A percentile compares a stretch with the other conserved stretches of the same genome.
Conservation (phyloP, 208 protist genomes). For the Crithidia mellificae region DNA sequence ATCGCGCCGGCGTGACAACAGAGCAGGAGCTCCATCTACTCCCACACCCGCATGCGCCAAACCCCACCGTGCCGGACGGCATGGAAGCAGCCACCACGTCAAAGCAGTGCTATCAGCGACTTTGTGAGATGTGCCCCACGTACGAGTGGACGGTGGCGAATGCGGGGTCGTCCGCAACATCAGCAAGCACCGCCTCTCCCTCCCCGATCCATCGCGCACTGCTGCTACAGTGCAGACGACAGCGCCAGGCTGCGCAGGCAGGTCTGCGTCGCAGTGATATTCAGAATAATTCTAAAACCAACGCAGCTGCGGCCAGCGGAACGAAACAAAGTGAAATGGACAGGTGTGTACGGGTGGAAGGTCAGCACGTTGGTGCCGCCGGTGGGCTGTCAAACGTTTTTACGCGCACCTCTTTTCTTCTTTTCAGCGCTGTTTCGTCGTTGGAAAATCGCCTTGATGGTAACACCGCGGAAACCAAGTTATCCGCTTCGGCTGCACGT, state of each 20-base stretch:
- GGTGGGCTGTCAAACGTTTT: neutral
- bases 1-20: no score
- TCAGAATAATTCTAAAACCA: neutral
- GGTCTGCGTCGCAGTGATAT: neutral
- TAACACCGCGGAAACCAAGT: no score
- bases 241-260: conserved; percentile 14
- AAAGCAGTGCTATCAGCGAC: conserved; percentile 5
- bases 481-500: neutral
- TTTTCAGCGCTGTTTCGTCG: neutral
- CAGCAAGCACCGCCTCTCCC: neutral
- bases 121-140: conserved; percentile 15
- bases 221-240: conserved; percentile 24
- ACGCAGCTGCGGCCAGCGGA: neutral
- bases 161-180: neutral
- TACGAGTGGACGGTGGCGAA: conserved; percentile 25
- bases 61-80: no score
- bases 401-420: neutral
- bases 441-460: no score
- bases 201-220: conserved; percentile 11
- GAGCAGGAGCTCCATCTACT: no score
- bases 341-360: neutral
- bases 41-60: neutral
- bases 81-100: neutral
- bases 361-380: neutral
- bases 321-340: no score